Evolutionary conservation across 768 basidiomycete genomes (phyloP).

Genomic region (Rhodocollybia butyracea): DNA sequence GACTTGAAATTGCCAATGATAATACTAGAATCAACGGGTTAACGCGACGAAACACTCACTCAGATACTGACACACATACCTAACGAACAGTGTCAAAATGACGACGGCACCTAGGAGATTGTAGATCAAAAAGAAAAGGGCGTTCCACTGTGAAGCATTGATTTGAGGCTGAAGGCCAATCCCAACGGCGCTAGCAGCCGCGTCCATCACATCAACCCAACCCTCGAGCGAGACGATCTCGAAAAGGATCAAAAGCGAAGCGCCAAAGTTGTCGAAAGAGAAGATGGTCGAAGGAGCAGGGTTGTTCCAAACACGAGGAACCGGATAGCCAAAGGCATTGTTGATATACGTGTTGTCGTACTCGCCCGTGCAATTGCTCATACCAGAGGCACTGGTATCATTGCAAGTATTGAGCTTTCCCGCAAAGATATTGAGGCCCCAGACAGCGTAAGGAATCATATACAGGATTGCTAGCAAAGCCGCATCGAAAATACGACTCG

Average conservation of each 20-base stretch:
- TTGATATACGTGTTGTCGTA: constrained; percentile 63
- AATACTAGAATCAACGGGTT: constrained; percentile 53
- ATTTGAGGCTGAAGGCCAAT: constrained; percentile 62
- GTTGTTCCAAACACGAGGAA: constrained; percentile 87
- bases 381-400: constrained; percentile 53
- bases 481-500: constrained; percentile 82
- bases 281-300: constrained; percentile 81
- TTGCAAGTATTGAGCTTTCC: constrained; percentile 86
- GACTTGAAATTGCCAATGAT: constrained; percentile 93
- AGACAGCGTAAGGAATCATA: constrained; percentile 90
- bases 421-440: constrained; percentile 91
- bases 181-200: constrained; percentile 77
- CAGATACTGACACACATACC: constrained; percentile 43
- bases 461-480: constrained; percentile 86
- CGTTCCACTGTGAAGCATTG: constrained; percentile 77
- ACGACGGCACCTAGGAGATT: constrained; percentile 89
- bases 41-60: constrained; percentile 5
- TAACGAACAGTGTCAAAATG: constrained; percentile 87
- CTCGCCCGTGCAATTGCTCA: constrained; percentile 70
- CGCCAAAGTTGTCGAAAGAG: constrained; percentile 84
- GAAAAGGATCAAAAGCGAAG: constrained; percentile 86
- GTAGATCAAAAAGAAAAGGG: constrained; percentile 88
- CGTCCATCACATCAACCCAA: constrained; percentile 91
- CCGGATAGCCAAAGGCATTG: constrained; percentile 61
- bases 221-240: constrained; percentile 96